Percentiles rank a stretch among this genome's conserved stretches.
These are phyloP conservation scores for Prunus persica DNA, from an alignment of 306 rosid species.

Conservation along the genomic window Prunus_persica_NCBIv2 NC_034010.1:22347501-22348000, in stretches of 20 bases:
- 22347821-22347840: too few relatives aligned
- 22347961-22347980: too few relatives aligned
- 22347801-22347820: too few relatives aligned
- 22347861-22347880: background rate
- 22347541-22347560: background rate
- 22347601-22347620: background rate
- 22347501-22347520: background rate
- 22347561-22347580: background rate
- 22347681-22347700: background rate
- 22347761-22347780: too few relatives aligned
- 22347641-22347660: background rate
- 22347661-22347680: background rate
- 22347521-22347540: background rate
- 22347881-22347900: background rate
- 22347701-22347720: background rate
- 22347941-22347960: too few relatives aligned
- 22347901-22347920: background rate
- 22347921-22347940: too few relatives aligned
- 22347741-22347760: background rate
- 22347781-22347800: too few relatives aligned
- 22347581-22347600: background rate
- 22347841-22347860: background rate
- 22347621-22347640: background rate
- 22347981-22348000: too few relatives aligned
- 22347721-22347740: background rate